A percentile compares a stretch with the other conserved stretches of the same genome.
These are phyloP conservation scores for Ogataea ganodermae DNA, from an alignment of 805 yeast species.

Conservation along the genomic window DNA sequence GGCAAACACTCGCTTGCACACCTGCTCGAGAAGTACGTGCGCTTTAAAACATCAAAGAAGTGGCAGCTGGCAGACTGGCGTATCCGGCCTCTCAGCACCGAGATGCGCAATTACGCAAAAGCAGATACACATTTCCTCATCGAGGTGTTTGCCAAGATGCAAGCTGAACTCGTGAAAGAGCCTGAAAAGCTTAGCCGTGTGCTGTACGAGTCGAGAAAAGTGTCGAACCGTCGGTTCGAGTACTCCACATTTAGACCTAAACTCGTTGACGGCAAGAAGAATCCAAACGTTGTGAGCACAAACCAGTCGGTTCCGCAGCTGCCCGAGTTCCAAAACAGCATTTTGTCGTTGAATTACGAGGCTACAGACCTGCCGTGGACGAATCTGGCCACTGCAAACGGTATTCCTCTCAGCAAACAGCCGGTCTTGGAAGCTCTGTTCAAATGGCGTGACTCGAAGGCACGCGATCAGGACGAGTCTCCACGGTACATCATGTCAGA, in stretches of 20 bases:
- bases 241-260: constrained; percentile 64
- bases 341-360: constrained; percentile 51
- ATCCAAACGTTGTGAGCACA: constrained; percentile 32
- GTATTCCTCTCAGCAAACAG: constrained; percentile 55
- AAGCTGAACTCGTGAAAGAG: constrained; percentile 56
- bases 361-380: constrained; percentile 63
- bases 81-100: constrained; percentile 72
- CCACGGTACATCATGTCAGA: constrained; percentile 82
- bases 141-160: constrained; percentile 74
- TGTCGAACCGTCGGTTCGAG: constrained; percentile 81
- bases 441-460: constrained; percentile 81
- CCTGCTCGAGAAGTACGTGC: constrained; percentile 75
- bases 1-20: constrained; percentile 85
- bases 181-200: constrained; percentile 55
- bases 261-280: constrained; percentile 13
- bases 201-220: constrained; percentile 71
- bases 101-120: constrained; percentile 84
- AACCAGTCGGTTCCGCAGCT: constrained; percentile 32
- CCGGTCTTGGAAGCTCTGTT: constrained; percentile 61
- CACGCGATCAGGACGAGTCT: constrained; percentile 81
- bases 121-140: constrained; percentile 93
- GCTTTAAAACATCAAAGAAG: constrained; percentile 86
- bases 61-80: constrained; percentile 98
- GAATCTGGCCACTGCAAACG: constrained; percentile 61
- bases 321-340: constrained; percentile 24